Conservation (phyloP, 768 basidiomycete genomes). For the Serendipita sp. region DNA sequence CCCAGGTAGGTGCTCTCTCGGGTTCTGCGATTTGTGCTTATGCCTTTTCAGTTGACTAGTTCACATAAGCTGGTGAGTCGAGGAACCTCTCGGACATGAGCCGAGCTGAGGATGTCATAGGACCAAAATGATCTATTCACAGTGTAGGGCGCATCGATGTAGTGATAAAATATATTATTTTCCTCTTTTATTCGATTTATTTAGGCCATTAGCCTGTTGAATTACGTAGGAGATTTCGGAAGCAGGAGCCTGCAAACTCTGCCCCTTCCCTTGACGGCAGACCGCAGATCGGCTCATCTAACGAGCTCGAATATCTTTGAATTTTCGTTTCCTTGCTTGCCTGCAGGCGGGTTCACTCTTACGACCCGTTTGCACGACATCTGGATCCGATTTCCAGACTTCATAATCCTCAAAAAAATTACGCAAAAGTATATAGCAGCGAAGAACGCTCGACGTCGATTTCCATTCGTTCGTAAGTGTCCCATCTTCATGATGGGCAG, state of each 20-base stretch:
- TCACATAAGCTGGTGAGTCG: background rate
- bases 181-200: background rate
- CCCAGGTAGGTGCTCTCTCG: background rate
- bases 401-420: background rate
- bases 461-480: background rate
- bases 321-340: conserved; percentile 5
- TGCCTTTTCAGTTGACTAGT: background rate
- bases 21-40: background rate
- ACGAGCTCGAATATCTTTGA: background rate
- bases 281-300: background rate
- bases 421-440: background rate
- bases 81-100: background rate
- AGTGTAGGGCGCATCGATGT: too few relatives aligned
- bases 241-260: background rate
- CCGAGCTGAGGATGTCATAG: too few relatives aligned
- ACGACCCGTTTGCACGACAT: background rate
- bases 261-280: background rate
- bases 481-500: background rate
- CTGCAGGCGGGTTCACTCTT: conserved; percentile 4
- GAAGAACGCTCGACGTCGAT: background rate
- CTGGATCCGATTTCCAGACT: background rate
- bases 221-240: background rate
- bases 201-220: too few relatives aligned
- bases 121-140: too few relatives aligned
- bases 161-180: too few relatives aligned